Conservation (phyloP, 2,329 filamentous ascomycete species). For the Albifimbria verrucaria region DNA sequence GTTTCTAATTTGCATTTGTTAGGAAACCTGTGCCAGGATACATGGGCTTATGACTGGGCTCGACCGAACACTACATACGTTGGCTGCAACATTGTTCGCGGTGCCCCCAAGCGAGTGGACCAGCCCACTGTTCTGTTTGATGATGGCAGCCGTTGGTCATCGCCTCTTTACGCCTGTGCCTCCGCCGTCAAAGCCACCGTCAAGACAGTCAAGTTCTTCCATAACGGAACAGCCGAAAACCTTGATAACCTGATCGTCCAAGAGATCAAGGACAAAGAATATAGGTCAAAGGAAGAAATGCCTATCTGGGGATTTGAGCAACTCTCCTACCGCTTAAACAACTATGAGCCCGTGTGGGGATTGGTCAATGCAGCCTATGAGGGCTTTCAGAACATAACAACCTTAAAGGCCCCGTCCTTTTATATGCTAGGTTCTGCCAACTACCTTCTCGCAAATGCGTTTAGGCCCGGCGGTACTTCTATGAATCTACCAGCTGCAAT, state of each 20-base stretch:
- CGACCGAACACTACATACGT: constrained; percentile 40
- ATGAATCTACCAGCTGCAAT: constrained; percentile 13
- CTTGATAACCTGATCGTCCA: constrained; percentile 30
- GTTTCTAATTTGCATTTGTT: no score
- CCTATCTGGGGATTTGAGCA: constrained; percentile 32
- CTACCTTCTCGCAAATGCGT: background rate
- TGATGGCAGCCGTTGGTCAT: constrained; percentile 36
- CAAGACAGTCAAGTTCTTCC: constrained; percentile 40
- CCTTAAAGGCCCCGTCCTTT: constrained; percentile 9
- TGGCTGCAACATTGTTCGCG: constrained; percentile 36
- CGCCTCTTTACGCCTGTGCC: constrained; percentile 41
- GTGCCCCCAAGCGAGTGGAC: constrained; percentile 32
- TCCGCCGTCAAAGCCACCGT: constrained; percentile 37
- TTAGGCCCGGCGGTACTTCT: background rate
- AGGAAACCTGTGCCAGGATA: constrained; percentile 17
- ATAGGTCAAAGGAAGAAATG: constrained; percentile 22
- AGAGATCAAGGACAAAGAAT: constrained; percentile 32
- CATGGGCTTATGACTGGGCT: constrained; percentile 23
- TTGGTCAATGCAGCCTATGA: constrained; percentile 13
- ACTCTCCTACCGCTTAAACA: constrained; percentile 6
- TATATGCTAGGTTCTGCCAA: constrained; percentile 7
- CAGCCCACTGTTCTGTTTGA: constrained; percentile 32
- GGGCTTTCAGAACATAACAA: constrained; percentile 10
- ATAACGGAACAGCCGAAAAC: constrained; percentile 34
- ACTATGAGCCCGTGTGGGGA: constrained; percentile 17